Conservation (phyloP, 1,139 yeast genomes). For the Kodamaea ohmeri region DNA sequence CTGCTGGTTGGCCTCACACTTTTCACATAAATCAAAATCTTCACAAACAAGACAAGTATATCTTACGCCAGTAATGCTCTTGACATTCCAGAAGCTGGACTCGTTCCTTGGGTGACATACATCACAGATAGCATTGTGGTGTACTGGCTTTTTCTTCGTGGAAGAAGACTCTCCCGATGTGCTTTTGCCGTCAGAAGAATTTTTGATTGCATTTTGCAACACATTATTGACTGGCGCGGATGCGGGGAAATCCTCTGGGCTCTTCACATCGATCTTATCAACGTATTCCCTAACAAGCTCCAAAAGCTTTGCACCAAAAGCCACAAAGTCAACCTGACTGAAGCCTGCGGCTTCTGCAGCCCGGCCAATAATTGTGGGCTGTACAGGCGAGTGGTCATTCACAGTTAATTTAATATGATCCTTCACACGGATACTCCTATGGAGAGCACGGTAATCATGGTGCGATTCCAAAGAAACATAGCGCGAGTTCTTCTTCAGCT, state of each 20-base stretch:
- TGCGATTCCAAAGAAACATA: constrained; percentile 39
- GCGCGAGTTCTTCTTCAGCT: constrained; percentile 42
- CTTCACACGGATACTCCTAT: constrained; percentile 48
- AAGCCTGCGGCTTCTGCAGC: constrained; percentile 1
- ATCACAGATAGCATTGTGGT: constrained; percentile 45
- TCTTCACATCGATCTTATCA: constrained; percentile 1
- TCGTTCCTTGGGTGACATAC: constrained; percentile 29
- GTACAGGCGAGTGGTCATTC: constrained; percentile 19
- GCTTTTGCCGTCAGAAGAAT: too few relatives aligned
- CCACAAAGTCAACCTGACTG: constrained; percentile 2
- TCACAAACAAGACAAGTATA: constrained; percentile 54
- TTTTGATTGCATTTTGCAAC: neutral
- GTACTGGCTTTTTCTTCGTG: constrained; percentile 20
- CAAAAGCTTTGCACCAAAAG: neutral
- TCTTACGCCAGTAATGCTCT: constrained; percentile 46
- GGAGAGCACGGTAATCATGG: constrained; percentile 45
- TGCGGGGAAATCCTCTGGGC: neutral
- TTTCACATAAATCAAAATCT: constrained; percentile 56
- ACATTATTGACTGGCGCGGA: neutral
- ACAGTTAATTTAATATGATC: constrained; percentile 33
- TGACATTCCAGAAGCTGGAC: neutral
- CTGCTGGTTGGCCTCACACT: constrained; percentile 38
- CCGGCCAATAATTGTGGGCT: constrained; percentile 4
- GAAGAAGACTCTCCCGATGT: too few relatives aligned
- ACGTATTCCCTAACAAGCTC: constrained; percentile 6